Evolutionary conservation across 1,284 basidiomycete species (phyloP), one percentile per base, ranked within the genome.

Genomic region (Ustilago tritici): DNA sequence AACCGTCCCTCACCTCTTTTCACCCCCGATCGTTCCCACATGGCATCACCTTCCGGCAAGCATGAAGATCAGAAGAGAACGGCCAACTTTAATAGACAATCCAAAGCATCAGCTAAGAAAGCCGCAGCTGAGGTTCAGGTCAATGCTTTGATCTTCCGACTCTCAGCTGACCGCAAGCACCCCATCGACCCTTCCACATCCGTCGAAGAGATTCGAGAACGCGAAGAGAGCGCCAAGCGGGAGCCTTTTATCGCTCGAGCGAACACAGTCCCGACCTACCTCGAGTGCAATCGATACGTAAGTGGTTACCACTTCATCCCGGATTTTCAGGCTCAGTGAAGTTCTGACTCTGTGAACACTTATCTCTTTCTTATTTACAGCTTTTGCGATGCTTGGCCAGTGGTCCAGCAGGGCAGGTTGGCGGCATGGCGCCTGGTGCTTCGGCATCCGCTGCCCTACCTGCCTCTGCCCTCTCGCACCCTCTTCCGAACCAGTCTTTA

Each of bases 271-370:
- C 90, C 91, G 17, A 89, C 91, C 1, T 95, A 93, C 83, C 88
- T 94, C 78, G 94, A 95, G 81, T 89, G 93, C 70, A 97, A 95
- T 83, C 89, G 93, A 85, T 89, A 91, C 67, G 92, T 93, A 83
- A 74, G 75, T 70, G n/a, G 23, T 43, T 19, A 55, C 36, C 0
- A 15, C 47, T 4, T 56, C 34, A 11, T n/a, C 6, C 35, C 10
- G 19, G 17, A 14, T 55, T 31, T 4, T 32, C 17, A 14, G 3
- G 9, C 17, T 4, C 11, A 34, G 19, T n/a, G 2, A 10, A 2
- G 17, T 23, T 10, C 19, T 55, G 53, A 56, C 55, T 12, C 12
- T 17, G 19, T 49, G 34, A 32, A 23, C n/a, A 12, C 9, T 19
- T 7, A 43, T 50, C 34, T 17, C 12, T 52, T 46, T 55, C 19